Conservation (phyloP, 2,329 filamentous ascomycete species). For the Whalleya microplaca region DNA sequence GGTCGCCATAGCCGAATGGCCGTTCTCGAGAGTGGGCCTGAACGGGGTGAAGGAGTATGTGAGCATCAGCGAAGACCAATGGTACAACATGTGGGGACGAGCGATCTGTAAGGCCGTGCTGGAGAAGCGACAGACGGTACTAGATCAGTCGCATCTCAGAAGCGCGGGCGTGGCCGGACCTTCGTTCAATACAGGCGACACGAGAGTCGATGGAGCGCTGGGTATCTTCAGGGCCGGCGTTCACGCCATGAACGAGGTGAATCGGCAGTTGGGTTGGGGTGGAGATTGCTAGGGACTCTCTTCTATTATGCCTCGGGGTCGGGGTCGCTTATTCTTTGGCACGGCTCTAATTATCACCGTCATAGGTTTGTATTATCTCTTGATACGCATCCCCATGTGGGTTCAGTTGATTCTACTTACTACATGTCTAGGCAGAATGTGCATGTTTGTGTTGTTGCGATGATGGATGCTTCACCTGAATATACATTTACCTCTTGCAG, state of each 20-base stretch:
- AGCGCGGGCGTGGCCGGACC: constrained; percentile 45
- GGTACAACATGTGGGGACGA: constrained; percentile 65
- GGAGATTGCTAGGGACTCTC: constrained; percentile 32
- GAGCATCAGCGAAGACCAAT: constrained; percentile 59
- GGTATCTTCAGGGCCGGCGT: constrained; percentile 53
- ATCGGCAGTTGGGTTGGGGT: constrained; percentile 60
- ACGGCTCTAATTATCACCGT: constrained; percentile 9
- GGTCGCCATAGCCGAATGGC: constrained; percentile 65
- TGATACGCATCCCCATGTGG: background rate
- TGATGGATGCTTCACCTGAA: background rate
- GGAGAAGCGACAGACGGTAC: constrained; percentile 56
- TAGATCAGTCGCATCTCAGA: constrained; percentile 61
- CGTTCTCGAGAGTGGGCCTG: constrained; percentile 47
- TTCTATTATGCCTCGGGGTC: background rate
- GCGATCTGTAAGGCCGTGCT: constrained; percentile 64
- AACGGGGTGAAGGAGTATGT: constrained; percentile 52
- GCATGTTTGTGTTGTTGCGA: background rate
- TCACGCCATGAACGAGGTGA: constrained; percentile 55
- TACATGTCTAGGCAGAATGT: background rate
- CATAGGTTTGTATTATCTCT: constrained; percentile 1
- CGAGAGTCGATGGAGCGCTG: constrained; percentile 44
- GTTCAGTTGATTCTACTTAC: background rate
- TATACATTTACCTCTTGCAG: no score
- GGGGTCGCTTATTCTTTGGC: background rate
- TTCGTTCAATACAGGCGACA: constrained; percentile 43